Evolutionary conservation across 2,329 filamentous ascomycete species (phyloP), one percentile per base, ranked within the genome.

Genomic region (Curvularia eragrostidis): DNA sequence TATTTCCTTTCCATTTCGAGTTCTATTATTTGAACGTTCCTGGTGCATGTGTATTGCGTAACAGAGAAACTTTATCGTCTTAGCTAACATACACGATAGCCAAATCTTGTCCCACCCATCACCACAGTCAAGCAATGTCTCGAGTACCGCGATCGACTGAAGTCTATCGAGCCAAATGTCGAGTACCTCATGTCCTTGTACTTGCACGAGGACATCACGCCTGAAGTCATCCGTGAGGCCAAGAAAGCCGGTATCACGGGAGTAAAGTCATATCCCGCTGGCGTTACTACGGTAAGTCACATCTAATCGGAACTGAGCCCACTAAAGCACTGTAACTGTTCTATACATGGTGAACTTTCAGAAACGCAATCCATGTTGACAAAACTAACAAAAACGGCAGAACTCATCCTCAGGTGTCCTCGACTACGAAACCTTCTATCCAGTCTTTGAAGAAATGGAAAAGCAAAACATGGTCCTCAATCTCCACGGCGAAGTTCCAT

Each of bases 371-470:
- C 3, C 7, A 36, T 18, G 5, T 36, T 36, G 6, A 36, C 34
- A 42, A 15, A 6, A 18, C 10, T n/a, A n/a, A n/a, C n/a, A n/a
- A n/a, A n/a, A n/a, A n/a, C n/a, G n/a, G 3, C 32, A 74, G 64
- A 87, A 88, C 70, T 87, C 84, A 3, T 81, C 82, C 34, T 86
- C 85, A 24, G 91, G 91, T 12, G 90, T 93, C 23, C 80, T 89
- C 15, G 85, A 87, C 55, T 86, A 91, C 69, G 86, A 87, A 59
- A 79, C 83, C 30, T 94, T 91, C 78, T 90, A 90, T 72, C 85
- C 87, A 6, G 90, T 94, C 13, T 96, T 98, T 72, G 85, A 84
- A n/a, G 90, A 91, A 64, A 97, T 98, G 93, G 90, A 97, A 74
- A 80, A 88, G 58, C 86, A 93, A 65, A 87, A 89, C 65, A 82